Base-by-base conservation (phyloP, 495 filamentous ascomycete species). In the Aspergillus homomorphus region DNA sequence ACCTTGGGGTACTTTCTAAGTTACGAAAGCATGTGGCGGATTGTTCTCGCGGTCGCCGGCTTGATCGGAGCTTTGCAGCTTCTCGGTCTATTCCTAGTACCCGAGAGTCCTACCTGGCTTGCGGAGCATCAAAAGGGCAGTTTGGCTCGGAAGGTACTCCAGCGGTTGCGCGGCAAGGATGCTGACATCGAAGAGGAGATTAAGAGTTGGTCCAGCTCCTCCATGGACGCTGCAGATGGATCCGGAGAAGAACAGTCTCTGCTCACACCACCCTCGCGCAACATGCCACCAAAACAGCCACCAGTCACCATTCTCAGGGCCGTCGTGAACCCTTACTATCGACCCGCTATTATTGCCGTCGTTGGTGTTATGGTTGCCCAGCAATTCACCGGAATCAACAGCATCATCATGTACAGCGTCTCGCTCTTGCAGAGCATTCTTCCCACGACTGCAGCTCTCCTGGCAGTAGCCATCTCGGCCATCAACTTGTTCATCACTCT, bases 371-470 rank as follows among this genome's bases (percentile, higher is more conserved):
- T 98, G 95, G 75, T 92, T 38, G 87, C 89, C 9, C 94, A 98
- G 66, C 94, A 98, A 67, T 79, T 98, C 21, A 88, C 85, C 28
- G 92, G 93, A 24, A 91, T 98, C 75, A 98, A 98, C 79, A 92
- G 89, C 55, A 91, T 98, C 63, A 87, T 98, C 70, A 96, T 98
- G 91, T 98, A 98, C 73, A 94, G 91, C 8, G 94, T 98, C 2
- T 89, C 89, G 4, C 83, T 98, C 2, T 80, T 98, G 38, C 82
- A 86, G 38, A 83, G 79, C 45, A 82, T 97, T 10, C 74, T 98
- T 0, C 88, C 89, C 8, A 84, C 87, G 22, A 88, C 82, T 28
- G 91, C 92, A 0, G 88, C 87, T 0, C 70, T 91, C 5, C 76
- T 98, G 50, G 92, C 91, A 53, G 91, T 98, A 55, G 73, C 85